Evolutionary conservation across 129 eudicot genomes (phyloP).

Genomic region (Helianthus annuus): HanXRQr2.0-SUNRISE NC_035443.2:159329613-159330112

Average conservation of each 20-base stretch:
- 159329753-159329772: conserved; percentile 44
- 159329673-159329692: not conserved
- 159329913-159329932: not conserved
- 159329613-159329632: not conserved
- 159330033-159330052: conserved; percentile 60
- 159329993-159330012: not conserved
- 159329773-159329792: conserved; percentile 71
- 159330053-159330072: conserved; percentile 54
- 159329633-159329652: not conserved
- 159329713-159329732: conserved; percentile 71
- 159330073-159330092: conserved; percentile 53
- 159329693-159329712: conserved; percentile 30
- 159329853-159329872: not conserved
- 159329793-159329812: not conserved
- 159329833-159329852: conserved; percentile 1
- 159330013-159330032: conserved; percentile 53
- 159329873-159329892: not conserved
- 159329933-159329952: not conserved
- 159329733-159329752: conserved; percentile 74
- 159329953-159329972: not conserved
- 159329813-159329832: conserved; percentile 14
- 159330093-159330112: conserved; percentile 30
- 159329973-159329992: not conserved
- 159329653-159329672: not conserved
- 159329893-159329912: conserved; percentile 1